Evolutionary conservation across 2,329 filamentous ascomycete genomes (phyloP), one percentile per base, ranked within the genome.

Genomic region (Podosphaera xanthii): DNA sequence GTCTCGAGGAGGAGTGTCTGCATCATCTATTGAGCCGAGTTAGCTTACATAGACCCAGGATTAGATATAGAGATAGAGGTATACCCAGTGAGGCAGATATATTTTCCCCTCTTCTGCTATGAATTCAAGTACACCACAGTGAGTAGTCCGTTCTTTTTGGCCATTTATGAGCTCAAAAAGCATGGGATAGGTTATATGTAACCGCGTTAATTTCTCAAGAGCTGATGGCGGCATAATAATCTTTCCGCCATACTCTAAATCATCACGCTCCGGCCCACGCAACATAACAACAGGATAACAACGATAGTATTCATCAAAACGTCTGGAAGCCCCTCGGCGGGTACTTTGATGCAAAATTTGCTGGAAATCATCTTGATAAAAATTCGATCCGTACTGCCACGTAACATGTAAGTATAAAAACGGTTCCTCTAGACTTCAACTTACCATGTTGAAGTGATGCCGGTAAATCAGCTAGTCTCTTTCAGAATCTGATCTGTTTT

Each of bases 291-390:
- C 80, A 50, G 92, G 92, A 69, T 97, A 98, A 76, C 90, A 96
- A 67, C 92, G 84, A 73, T 96, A 97, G 75, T 95, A 97, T 72
- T 98, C 92, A 72, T 98, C 91, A 74, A 98, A 98, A 61, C 90
- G 87, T 66, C 88, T 86, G 76, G 67, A 70, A 76, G 71, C 58
- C 35, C 59, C 58, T 30, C 62, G 62, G 49, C 64, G 58, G 60
- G 61, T 63, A 59, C 64, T 64, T 8, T 64, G 61, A 14, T 61
- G 59, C 53, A 66, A 66, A 12, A 68, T 59, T 63, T 68, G 66
- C 10, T 67, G 63, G 62, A 69, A 68, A 12, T 61, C 61, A 14
- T 62, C 61, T 57, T 68, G 63, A 59, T 65, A 68, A 57, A 63
- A 67, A 8, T 63, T 64, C 54, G 54, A 4, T 53, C 62, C 61